A percentile compares a stretch with the other conserved stretches of the same genome.
Conservation (phyloP, 164 flowering plant species). For the Nymphaea thermarum region DNA sequence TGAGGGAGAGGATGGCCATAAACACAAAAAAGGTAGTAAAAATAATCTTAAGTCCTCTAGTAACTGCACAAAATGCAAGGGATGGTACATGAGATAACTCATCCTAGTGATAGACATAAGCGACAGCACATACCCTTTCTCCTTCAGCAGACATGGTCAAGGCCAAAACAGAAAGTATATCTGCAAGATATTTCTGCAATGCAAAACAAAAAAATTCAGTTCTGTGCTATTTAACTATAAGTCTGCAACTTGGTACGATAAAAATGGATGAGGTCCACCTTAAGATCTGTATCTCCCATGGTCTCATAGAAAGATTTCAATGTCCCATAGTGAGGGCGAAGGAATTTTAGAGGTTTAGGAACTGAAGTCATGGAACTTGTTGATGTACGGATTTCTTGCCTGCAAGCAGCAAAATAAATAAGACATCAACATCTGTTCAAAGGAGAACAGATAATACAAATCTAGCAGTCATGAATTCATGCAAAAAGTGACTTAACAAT, state of each 20-base stretch:
- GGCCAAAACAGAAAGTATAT: constrained; percentile 92
- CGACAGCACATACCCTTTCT: constrained; percentile 50
- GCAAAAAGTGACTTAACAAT: too few species aligned
- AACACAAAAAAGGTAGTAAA: too few species aligned
- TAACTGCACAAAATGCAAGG: too few species aligned
- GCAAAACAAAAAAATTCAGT: constrained; percentile 1
- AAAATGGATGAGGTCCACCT: constrained; percentile 30
- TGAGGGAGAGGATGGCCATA: too few species aligned
- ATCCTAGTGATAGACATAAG: too few species aligned
- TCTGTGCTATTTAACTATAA: background rate
- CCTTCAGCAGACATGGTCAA: constrained; percentile 98
- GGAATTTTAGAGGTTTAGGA: constrained; percentile 95
- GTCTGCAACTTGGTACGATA: background rate
- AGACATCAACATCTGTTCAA: background rate
- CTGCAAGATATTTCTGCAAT: constrained; percentile 81
- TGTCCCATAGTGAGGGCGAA: constrained; percentile 90
- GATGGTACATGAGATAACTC: too few species aligned
- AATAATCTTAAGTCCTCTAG: too few species aligned
- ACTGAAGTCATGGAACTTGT: constrained; percentile 99
- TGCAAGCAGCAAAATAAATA: constrained; percentile 10
- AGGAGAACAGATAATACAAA: background rate
- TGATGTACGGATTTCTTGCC: constrained; percentile 91
- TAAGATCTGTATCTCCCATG: constrained; percentile 66
- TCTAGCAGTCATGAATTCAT: too few species aligned
- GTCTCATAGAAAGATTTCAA: constrained; percentile 65